Evolutionary conservation across 2,329 filamentous ascomycete species (phyloP), one percentile per base, ranked within the genome.

Genomic region (Mycosphaerella arachidis): DNA sequence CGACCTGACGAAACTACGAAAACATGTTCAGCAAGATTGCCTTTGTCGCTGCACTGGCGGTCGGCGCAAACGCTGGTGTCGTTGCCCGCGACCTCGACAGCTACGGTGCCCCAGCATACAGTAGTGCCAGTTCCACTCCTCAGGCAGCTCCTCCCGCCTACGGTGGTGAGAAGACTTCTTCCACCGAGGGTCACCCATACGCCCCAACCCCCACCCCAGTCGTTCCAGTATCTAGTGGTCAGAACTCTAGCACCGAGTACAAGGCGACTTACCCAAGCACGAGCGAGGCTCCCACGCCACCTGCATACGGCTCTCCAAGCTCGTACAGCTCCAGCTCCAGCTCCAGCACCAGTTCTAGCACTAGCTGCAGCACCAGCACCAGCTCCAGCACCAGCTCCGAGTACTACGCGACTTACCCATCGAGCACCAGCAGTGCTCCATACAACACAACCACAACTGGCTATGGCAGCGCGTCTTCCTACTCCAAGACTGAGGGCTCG

Each of bases 1-100:
- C 30, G 30, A 31, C n/a, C 10, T 12, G 4, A n/a, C 30, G 54
- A 60, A 56, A 59, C 35, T 61, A 60, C 55, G 62, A 46, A 24
- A 65, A 37, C 35, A 67, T 67, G 63, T 67, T 68, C 63, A 68
- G 57, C 70, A 71, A 67, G 63, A 58, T 71, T 63, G 68, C 68
- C 45, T 57, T 70, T 57, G 65, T 67, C 59, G 70, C 68, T 56
- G 68, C 64, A 61, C 61, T 72, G 45, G 68, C 64, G 57, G 66
- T 66, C 40, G 66, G 63, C 58, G 68, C 66, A 53, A 63, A 62
- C 40, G 70, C 68, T 50, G 58, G 53, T 45, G 48, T 45, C 37
- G 20, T 53, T 48, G 58, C 48, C 31, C 51, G 48, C 33, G 52
- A 53, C 53, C 56, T 59, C 55, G 52, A 61, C 20, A 58, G 59